Base-by-base conservation (phyloP, 352 stramenopile species). In the Pythium monospermum region DNA sequence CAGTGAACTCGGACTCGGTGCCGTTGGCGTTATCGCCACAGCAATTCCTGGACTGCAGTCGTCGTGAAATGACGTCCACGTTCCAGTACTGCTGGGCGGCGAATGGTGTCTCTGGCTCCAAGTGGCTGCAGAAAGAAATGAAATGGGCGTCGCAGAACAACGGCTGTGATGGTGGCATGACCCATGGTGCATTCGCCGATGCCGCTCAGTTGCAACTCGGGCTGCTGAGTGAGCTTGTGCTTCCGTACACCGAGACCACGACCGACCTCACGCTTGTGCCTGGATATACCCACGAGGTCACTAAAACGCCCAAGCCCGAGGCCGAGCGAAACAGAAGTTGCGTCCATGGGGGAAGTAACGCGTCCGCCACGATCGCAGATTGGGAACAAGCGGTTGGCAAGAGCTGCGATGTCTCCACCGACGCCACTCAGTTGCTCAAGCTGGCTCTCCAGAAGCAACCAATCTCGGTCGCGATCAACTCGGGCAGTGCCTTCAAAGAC, bases 61-160 rank as follows among this genome's bases (percentile, higher is more conserved):
- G 69, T 18, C 68, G 68, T 36, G 55, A 74, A 16, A 85, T 86
- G 67, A 81, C 76, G 6, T 43, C 68, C 19, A 91, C 79, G 15
- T 93, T 90, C 42, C 27, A 81, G 36, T 93, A 93, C 54, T 93
- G 82, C 55, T 93, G 79, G 79, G 73, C 78, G 1, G 47, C 64
- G 19, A 49, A 51, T 1, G 70, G 69, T 12, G 76, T 85, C 1
- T 54, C 62, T 13, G 69, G 76, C 25, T 66, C 77, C 23, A 59
- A 49, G 25, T 91, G 79, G 82, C 48, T 93, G 25, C 52, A 81
- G 46, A 65, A 40, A 25, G 70, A 66, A n/a, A 88, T 87, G 79
- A 72, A 71, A 26, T 93, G 79, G 77, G 68, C 66, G 13, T 88
- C 75, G n/a, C 62, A 67, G 46, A 88, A 86, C 49, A 71, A 85